Evolutionary conservation across 129 eudicot species (phyloP), one percentile per base, ranked within the genome.

Genomic region (Calendula officinalis): DNA sequence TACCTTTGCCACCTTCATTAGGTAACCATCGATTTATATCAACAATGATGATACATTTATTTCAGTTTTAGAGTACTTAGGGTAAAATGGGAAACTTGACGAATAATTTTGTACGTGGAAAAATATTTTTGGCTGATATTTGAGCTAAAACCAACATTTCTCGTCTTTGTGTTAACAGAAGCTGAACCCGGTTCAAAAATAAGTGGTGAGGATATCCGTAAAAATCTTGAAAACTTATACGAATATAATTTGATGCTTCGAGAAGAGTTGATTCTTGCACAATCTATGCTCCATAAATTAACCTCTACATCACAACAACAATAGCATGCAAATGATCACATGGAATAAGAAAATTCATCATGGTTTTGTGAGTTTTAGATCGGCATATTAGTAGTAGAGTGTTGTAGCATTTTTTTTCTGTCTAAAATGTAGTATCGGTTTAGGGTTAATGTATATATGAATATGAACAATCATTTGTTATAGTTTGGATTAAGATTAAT

Each of bases 161-260:
- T 1, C 10, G 3, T 54, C 13, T 64, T 22, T 6, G 2, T 64
- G 33, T 38, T 15, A 17, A 61, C 90, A 89, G 96, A 77, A 66
- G 49, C 22, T 3, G 55, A 22, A 42, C 66, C 54, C 9, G 77
- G 71, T 60, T 62, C 80, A 46, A 74, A 83, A 47, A 47, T 61
- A 44, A 75, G 75, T 40, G 35, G 67, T 47, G 67, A 58, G 4
- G 95, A 85, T 68, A 53, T 89, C 67, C 86, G 78, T 59, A 81
- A 78, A 65, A 67, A 72, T 46, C 62, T 89, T 11, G 62, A 81
- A 68, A 68, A 64, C 27, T 68, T 86, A 51, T 82, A 72, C 6
- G 85, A 90, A 55, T 86, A 86, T 64, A 86, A 86, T 63, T 71
- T 48, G 60, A 77, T 79, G 73, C 77, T 90, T 68, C 82, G 84